Evolutionary conservation across 2,329 filamentous ascomycete species (phyloP).

Genomic region (Dichotomopilus funicola): DNA sequence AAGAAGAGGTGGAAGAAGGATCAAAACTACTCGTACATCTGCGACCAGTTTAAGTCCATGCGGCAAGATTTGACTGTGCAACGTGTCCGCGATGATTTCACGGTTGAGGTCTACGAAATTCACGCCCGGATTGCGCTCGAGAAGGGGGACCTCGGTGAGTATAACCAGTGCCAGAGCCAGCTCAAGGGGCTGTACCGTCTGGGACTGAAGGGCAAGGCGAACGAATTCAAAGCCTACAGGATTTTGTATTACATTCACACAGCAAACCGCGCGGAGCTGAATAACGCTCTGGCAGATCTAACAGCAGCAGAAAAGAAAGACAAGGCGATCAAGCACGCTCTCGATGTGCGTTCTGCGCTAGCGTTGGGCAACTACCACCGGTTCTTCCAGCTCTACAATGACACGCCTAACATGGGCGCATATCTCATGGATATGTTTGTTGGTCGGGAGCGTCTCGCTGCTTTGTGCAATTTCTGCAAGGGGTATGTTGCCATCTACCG

Average conservation of each 20-base stretch:
- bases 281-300: conserved; percentile 98
- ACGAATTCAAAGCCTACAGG: conserved; percentile 98
- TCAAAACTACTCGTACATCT: conserved; percentile 93
- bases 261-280: conserved; percentile 95
- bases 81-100: conserved; percentile 94
- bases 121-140: conserved; percentile 96
- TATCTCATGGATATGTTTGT: conserved; percentile 99
- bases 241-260: conserved; percentile 99
- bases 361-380: conserved; percentile 94
- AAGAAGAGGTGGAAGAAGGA: conserved; percentile 94
- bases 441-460: conserved; percentile 82
- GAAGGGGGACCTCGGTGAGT: conserved; percentile 99
- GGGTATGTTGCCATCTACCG: conserved; percentile 59
- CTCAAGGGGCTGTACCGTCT: conserved; percentile 84
- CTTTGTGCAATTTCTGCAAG: conserved; percentile 88
- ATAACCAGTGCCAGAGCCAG: conserved; percentile 99
- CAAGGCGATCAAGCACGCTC: conserved; percentile 77
- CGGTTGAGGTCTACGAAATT: conserved; percentile 92
- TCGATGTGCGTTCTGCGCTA: conserved; percentile 83
- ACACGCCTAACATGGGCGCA: conserved; percentile 92
- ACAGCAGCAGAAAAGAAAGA: conserved; percentile 92
- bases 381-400: conserved; percentile 93
- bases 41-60: conserved; percentile 98
- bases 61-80: conserved; percentile 97
- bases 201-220: conserved; percentile 79